Conservation (phyloP, 176 grass and related monocot species). For the Aegilops tauschii region DNA sequence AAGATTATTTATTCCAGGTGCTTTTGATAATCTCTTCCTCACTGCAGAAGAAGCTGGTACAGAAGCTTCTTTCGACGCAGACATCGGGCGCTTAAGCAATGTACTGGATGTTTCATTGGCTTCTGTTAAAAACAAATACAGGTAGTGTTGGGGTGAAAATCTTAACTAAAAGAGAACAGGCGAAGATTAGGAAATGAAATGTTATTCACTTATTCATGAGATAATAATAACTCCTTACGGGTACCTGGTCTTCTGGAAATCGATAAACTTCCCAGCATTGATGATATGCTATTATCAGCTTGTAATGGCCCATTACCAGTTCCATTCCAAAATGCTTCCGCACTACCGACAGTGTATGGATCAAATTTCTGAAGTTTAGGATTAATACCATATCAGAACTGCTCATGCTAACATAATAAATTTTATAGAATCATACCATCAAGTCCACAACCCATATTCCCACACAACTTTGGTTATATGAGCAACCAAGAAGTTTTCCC, state of each 20-base stretch:
- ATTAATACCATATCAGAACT: constrained; percentile 26
- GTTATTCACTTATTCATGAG: not conserved
- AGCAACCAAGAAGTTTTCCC: constrained; percentile 93
- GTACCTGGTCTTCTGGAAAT: constrained; percentile 58
- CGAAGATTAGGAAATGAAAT: not conserved
- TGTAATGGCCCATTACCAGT: constrained; percentile 33
- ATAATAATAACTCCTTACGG: constrained; percentile 13
- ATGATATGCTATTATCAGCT: constrained; percentile 52
- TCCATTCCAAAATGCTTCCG: constrained; percentile 46
- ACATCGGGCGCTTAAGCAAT: constrained; percentile 40
- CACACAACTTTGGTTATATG: constrained; percentile 86
- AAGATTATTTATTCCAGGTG: constrained; percentile 29
- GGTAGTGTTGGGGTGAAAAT: not conserved
- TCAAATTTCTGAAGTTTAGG: constrained; percentile 60
- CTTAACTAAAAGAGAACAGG: not conserved
- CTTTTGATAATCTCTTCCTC: constrained; percentile 52
- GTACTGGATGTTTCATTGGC: constrained; percentile 38
- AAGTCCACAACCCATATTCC: constrained; percentile 89
- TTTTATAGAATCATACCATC: constrained; percentile 45
- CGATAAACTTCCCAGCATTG: constrained; percentile 56
- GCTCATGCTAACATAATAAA: constrained; percentile 19
- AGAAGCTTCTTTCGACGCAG: constrained; percentile 43
- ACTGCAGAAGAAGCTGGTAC: constrained; percentile 33
- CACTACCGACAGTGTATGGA: constrained; percentile 40
- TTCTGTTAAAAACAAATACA: constrained; percentile 37